Evolutionary conservation across 768 basidiomycete genomes (phyloP), one percentile per base, ranked within the genome.

Genomic region (Lactarius sanguifluus): DNA sequence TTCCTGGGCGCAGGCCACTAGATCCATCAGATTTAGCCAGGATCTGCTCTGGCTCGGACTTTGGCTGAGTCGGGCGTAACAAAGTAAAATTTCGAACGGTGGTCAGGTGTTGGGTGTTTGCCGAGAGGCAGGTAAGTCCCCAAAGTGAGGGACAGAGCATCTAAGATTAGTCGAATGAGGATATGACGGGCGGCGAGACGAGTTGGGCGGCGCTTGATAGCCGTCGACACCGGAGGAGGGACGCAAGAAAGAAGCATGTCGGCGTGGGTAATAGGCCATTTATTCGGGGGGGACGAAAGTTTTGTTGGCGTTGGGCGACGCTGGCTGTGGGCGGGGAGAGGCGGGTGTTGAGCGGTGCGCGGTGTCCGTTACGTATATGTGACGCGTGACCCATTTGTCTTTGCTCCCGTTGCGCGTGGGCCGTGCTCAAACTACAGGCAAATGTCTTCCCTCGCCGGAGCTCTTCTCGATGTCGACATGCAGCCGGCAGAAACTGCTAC

Each of bases 381-480:
- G 50, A 52, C 23, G 23, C 23, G 50, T 52, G 50, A 52, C 50
- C 3, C n/a, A 47, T 47, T 3, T 23, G 45, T 12, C 45, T 5
- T 45, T 45, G 45, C 7, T 1, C 34, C 34, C 36, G 34, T 36
- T 12, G 34, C 34, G 34, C 34, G 34, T 36, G 9, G 34, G 34
- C 34, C 34, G 36, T 38, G 0, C 16, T 55, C 36, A 12, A 36
- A 9, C 58, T 7, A 43, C 20, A 5, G 9, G 28, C 55, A 8
- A 8, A 61, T 61, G 55, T 67, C 66, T 36, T 67, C 66, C 28
- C 66, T 67, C 16, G 58, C 62, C 18, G 66, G 62, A 18, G 66
- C 66, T 28, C 66, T 67, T 52, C 50, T 36, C n/a, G 62, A 71
- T 54, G 64, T 66, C 47, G 54, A 69, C 43, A 68, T 71, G 25